Conservation (phyloP, 805 yeast genomes). For the Isabelozyma gotoi region DNA sequence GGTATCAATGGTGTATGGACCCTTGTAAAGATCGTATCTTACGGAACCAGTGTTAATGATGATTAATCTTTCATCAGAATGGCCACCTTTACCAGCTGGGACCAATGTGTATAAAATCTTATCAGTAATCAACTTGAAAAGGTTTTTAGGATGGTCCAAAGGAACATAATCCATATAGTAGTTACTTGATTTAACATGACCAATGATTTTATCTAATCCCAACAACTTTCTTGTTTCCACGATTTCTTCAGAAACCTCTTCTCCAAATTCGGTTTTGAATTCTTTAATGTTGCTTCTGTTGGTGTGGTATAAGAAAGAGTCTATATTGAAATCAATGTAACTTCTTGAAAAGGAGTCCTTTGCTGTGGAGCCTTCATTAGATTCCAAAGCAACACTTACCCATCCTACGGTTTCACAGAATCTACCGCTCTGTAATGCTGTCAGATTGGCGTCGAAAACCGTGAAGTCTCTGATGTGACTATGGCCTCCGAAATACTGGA, state of each 20-base stretch:
- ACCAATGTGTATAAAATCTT: constrained; percentile 52
- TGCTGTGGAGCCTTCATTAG: constrained; percentile 11
- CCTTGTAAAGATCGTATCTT: constrained; percentile 82
- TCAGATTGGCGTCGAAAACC: constrained; percentile 60
- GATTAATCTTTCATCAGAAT: constrained; percentile 41
- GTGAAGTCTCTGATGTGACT: constrained; percentile 87
- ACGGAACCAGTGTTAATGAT: constrained; percentile 85
- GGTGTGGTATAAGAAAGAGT: constrained; percentile 69
- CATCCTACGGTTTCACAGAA: constrained; percentile 95
- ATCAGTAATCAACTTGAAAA: constrained; percentile 59
- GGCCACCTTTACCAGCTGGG: constrained; percentile 14
- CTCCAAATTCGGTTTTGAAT: constrained; percentile 60
- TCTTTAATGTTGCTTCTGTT: constrained; percentile 18
- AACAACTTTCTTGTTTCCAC: constrained; percentile 44
- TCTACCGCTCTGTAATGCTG: constrained; percentile 89
- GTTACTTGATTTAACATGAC: constrained; percentile 58
- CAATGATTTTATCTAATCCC: constrained; percentile 55
- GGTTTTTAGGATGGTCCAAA: constrained; percentile 43
- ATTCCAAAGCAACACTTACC: constrained; percentile 51
- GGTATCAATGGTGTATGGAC: constrained; percentile 77
- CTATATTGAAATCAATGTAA: constrained; percentile 79
- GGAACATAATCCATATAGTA: constrained; percentile 72
- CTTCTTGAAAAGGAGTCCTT: constrained; percentile 47
- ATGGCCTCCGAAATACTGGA: constrained; percentile 94
- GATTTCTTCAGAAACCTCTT: constrained; percentile 45